A percentile compares a stretch with the other conserved stretches of the same genome.
Evolutionary conservation across 345 rosid genomes (phyloP).

Genomic region (Raphanus sativus): DNA sequence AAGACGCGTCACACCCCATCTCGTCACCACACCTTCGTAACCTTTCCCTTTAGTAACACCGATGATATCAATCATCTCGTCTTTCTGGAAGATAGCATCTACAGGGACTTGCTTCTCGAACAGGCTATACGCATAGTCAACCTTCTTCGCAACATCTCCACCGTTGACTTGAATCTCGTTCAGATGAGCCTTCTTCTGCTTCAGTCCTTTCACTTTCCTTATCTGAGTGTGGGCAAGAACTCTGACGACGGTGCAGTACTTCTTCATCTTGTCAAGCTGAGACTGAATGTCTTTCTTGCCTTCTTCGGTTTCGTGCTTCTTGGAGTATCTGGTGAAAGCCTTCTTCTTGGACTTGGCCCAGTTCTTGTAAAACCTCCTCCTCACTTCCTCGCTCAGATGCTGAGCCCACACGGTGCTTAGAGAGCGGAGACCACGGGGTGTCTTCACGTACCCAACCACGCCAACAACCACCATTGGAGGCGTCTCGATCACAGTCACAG

Average conservation of each 20-base stretch:
- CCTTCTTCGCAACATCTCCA: constrained; percentile 70
- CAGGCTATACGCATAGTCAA: constrained; percentile 72
- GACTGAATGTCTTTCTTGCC: constrained; percentile 60
- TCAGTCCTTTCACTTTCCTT: constrained; percentile 1
- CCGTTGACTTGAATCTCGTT: constrained; percentile 95
- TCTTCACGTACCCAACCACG: constrained; percentile 80
- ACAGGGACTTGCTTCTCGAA: constrained; percentile 83
- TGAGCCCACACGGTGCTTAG: constrained; percentile 84
- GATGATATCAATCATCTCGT: constrained; percentile 85
- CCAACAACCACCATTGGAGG: constrained; percentile 94
- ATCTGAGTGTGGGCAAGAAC: constrained; percentile 47
- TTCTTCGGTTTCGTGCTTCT: constrained; percentile 60
- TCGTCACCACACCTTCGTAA: constrained; percentile 87
- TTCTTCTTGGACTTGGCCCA: constrained; percentile 40
- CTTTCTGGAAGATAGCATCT: constrained; percentile 79
- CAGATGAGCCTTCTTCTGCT: constrained; percentile 90
- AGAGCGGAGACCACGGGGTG: constrained; percentile 76
- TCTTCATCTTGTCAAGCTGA: constrained; percentile 81
- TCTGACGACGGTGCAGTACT: constrained; percentile 69
- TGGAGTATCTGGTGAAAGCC: constrained; percentile 71
- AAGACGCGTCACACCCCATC: constrained; percentile 93
- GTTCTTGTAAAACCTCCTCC: too few species aligned
- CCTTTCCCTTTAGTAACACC: constrained; percentile 94
- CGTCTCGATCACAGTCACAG: constrained; percentile 74
- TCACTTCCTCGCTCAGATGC: neutral